phyloP scores from a whole-genome alignment of 2,329 filamentous ascomycete genomes.

The Nectriaceae sp. region DNA sequence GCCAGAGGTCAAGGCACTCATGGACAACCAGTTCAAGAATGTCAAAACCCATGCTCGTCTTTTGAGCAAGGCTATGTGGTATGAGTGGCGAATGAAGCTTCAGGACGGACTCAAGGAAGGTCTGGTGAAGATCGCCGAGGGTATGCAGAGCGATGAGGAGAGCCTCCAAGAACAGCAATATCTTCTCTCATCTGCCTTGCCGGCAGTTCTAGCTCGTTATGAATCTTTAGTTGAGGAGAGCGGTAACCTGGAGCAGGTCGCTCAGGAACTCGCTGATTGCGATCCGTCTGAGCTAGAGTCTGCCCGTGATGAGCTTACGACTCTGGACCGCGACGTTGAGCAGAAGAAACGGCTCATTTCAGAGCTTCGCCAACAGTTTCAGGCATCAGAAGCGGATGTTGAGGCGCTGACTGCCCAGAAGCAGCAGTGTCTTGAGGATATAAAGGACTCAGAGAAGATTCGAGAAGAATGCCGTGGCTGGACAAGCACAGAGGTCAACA shows the following conservation, averaged over 20 bases:
- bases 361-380: slow-evolving; percentile 65
- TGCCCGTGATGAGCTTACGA: slow-evolving; percentile 68
- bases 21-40: slow-evolving; percentile 98
- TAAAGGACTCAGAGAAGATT: slow-evolving; percentile 78
- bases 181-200: slow-evolving; percentile 68
- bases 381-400: slow-evolving; percentile 66
- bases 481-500: slow-evolving; percentile 77
- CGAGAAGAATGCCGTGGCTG: slow-evolving; percentile 89
- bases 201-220: slow-evolving; percentile 61
- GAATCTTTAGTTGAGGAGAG: slow-evolving; percentile 64
- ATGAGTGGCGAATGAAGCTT: slow-evolving; percentile 93
- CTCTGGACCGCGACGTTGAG: slow-evolving; percentile 68
- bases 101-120: slow-evolving; percentile 80
- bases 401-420: slow-evolving; percentile 67
- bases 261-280: slow-evolving; percentile 74
- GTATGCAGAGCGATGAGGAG: slow-evolving; percentile 74
- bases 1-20: slow-evolving; percentile 78
- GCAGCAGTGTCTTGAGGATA: slow-evolving; percentile 69
- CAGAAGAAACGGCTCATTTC: slow-evolving; percentile 69
- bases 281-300: slow-evolving; percentile 77
- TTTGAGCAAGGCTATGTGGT: slow-evolving; percentile 95
- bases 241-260: slow-evolving; percentile 68
- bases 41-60: slow-evolving; percentile 91
- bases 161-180: slow-evolving; percentile 68
- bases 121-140: slow-evolving; percentile 72